Evolutionary conservation across 108 stramenopile genomes (phyloP), one percentile per base, ranked within the genome.

Genomic region (Epipyxis sp.): DNA sequence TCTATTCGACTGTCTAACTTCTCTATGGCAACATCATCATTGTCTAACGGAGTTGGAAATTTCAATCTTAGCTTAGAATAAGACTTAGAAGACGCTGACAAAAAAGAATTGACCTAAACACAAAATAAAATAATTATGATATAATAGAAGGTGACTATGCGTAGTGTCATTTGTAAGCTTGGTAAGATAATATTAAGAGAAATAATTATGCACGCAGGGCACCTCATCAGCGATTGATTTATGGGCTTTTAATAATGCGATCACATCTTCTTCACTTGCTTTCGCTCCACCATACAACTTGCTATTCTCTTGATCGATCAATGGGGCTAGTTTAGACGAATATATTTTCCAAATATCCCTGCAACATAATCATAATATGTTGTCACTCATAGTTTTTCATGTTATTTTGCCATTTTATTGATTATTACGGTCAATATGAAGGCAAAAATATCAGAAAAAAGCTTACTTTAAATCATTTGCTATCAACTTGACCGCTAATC

Each of bases 341-440:
- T 65, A 65, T 3, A 65, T 16, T 37, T 29, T 35, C 61, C 61
- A 65, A n/a, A n/a, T n/a, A n/a, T n/a, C n/a, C n/a, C n/a, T n/a
- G n/a, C n/a, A n/a, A n/a, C n/a, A n/a, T n/a, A n/a, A n/a, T n/a
- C n/a, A n/a, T n/a, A n/a, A n/a, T n/a, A n/a, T n/a, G n/a, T n/a
- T n/a, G n/a, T n/a, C n/a, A n/a, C n/a, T n/a, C n/a, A n/a, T n/a
- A n/a, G n/a, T n/a, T n/a, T n/a, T n/a, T n/a, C n/a, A n/a, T n/a
- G n/a, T n/a, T n/a, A n/a, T n/a, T n/a, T n/a, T n/a, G n/a, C n/a
- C n/a, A n/a, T n/a, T n/a, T n/a, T n/a, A n/a, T n/a, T n/a, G n/a
- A n/a, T n/a, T n/a, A n/a, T n/a, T n/a, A n/a, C n/a, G n/a, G n/a
- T n/a, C n/a, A n/a, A n/a, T n/a, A n/a, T n/a, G n/a, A n/a, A n/a